A percentile compares a stretch with the other conserved stretches of the same genome.
These are phyloP conservation scores for Paraglomus occultum DNA, from an alignment of 192 early-diverging fungal species.

Conservation along the genomic window DNA sequence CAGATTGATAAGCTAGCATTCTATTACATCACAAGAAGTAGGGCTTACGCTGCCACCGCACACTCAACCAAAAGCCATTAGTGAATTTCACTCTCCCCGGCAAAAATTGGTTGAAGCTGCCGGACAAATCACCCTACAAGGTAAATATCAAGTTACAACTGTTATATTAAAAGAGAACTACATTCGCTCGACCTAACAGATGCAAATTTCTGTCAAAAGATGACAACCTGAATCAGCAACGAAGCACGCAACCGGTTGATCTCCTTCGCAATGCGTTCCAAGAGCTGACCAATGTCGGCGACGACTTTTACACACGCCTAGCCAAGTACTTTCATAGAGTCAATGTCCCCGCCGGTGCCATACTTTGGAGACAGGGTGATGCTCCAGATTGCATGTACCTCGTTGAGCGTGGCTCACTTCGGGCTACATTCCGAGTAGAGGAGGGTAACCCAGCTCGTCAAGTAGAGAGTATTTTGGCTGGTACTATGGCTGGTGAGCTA, in stretches of 20 bases:
- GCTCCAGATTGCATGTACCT: slow-evolving; percentile 63
- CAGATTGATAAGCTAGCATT: too few relatives aligned
- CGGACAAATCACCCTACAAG: slow-evolving; percentile 9
- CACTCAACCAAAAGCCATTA: slow-evolving; percentile 20
- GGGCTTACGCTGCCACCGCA: too few relatives aligned
- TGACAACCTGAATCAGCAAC: slow-evolving; percentile 30
- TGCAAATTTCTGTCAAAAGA: slow-evolving; percentile 20
- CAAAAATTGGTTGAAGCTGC: slow-evolving; percentile 16
- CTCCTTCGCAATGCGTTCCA: slow-evolving; percentile 63
- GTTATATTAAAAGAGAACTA: not conserved
- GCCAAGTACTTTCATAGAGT: slow-evolving; percentile 66
- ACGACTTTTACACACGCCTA: slow-evolving; percentile 56
- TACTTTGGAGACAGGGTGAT: slow-evolving; percentile 68
- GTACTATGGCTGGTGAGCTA: slow-evolving; percentile 89
- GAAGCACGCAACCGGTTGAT: slow-evolving; percentile 49
- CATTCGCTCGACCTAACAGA: not conserved
- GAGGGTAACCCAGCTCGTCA: slow-evolving; percentile 39
- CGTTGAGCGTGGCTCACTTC: slow-evolving; percentile 74
- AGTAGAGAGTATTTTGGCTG: slow-evolving; percentile 85
- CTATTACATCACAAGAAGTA: too few relatives aligned
- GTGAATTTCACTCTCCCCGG: not conserved
- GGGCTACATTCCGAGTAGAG: slow-evolving; percentile 35
- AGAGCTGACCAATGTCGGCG: slow-evolving; percentile 51
- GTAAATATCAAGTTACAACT: not conserved
- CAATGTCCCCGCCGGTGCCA: slow-evolving; percentile 49